These are phyloP conservation scores for Fusarium lateritium DNA, from an alignment of 2,329 filamentous ascomycete genomes.

Conservation along the genomic window DNA sequence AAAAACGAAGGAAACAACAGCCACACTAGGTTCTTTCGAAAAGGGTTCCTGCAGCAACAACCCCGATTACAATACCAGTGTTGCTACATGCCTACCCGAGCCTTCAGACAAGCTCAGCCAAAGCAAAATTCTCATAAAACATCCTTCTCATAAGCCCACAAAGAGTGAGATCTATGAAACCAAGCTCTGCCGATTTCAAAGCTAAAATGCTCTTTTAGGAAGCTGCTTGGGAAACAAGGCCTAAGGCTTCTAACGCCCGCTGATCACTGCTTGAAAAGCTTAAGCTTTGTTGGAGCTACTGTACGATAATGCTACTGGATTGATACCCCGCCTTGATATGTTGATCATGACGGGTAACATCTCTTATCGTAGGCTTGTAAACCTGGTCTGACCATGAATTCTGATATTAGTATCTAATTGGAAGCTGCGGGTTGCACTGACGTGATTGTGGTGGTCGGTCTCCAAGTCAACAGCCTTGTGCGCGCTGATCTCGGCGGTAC, in stretches of 20 bases:
- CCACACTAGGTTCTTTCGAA: no score
- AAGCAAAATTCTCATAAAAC: neutral
- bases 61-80: no score
- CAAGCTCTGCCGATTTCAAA: neutral
- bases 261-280: slow-evolving; percentile 31
- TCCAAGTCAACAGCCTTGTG: neutral
- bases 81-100: no score
- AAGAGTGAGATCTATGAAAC: neutral
- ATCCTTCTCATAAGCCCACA: no score
- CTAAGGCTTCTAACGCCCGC: neutral
- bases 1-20: no score
- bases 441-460: neutral
- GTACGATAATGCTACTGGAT: neutral
- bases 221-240: slow-evolving; percentile 23
- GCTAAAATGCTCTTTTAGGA: slow-evolving; percentile 22
- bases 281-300: neutral
- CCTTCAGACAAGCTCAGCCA: neutral
- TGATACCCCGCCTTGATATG: slow-evolving; percentile 19
- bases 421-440: neutral
- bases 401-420: neutral
- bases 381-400: neutral
- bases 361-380: neutral
- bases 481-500: neutral
- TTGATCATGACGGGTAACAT: slow-evolving; percentile 1
- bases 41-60: no score